A percentile compares a stretch with the other conserved stretches of the same genome.
Conservation (phyloP, 768 basidiomycete species). For the Multifurca ochricompacta region DNA sequence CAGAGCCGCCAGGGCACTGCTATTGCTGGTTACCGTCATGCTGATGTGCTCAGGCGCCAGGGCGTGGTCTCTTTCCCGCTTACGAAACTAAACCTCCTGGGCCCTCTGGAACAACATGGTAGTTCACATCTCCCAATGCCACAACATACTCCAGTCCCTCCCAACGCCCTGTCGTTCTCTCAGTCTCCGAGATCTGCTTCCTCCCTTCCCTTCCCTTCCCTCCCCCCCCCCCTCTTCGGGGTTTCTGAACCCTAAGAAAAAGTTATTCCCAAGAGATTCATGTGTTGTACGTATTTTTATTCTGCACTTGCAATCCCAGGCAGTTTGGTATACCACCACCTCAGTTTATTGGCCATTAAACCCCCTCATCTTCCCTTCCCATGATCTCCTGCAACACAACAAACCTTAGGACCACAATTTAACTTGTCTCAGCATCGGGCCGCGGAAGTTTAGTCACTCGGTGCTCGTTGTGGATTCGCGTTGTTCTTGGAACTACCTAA, state of each 20-base stretch:
- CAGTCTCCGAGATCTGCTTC: background rate
- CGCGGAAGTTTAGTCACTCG: background rate
- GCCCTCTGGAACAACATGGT: background rate
- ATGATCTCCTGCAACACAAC: no score
- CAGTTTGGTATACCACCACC: background rate
- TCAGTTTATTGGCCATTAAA: background rate
- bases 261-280: background rate
- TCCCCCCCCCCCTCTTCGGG: no score
- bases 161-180: background rate
- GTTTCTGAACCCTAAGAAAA: background rate
- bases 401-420: no score
- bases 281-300: background rate
- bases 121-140: background rate
- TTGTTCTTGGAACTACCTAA: background rate
- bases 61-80: background rate
- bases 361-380: no score
- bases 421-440: background rate
- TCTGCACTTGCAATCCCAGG: background rate
- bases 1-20: background rate
- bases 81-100: constrained; percentile 1
- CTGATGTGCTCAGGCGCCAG: background rate
- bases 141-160: background rate
- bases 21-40: background rate
- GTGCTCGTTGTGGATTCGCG: background rate
- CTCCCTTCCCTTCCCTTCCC: background rate